A percentile compares a stretch with the other conserved stretches of the same genome.
These are phyloP conservation scores for Canna indica DNA, from an alignment of 176 grass and related monocot species.

Conservation along the genomic window DNA sequence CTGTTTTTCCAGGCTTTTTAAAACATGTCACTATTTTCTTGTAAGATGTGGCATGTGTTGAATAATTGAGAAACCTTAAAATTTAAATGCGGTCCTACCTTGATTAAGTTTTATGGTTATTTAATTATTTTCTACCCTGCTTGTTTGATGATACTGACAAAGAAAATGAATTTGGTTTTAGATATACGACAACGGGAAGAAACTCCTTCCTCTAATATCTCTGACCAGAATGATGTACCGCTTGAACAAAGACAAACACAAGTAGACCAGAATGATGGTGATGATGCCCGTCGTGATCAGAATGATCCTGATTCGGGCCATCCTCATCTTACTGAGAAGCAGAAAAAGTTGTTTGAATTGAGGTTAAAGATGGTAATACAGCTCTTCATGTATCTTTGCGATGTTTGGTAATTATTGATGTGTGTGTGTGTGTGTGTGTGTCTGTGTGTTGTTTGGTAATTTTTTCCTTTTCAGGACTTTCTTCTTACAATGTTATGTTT, in stretches of 20 bases:
- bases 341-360: slow-evolving; percentile 66
- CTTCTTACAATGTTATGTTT: not conserved
- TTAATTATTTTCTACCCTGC: not conserved
- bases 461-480: not conserved
- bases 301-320: slow-evolving; percentile 32
- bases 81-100: not conserved
- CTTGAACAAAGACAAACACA: slow-evolving; percentile 12
- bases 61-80: not conserved
- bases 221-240: slow-evolving; percentile 14
- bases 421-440: too few species aligned
- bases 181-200: slow-evolving; percentile 5
- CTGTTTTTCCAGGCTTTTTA: not conserved
- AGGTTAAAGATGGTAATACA: slow-evolving; percentile 72
- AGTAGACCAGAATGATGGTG: slow-evolving; percentile 17
- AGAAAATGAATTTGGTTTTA: slow-evolving; percentile 8
- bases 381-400: not conserved
- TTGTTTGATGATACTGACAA: not conserved
- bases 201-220: slow-evolving; percentile 21
- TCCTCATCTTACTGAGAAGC: slow-evolving; percentile 70
- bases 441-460: not conserved
- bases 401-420: not conserved
- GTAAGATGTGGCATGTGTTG: not conserved
- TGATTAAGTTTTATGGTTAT: not conserved
- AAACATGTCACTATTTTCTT: not conserved
- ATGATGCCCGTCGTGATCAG: slow-evolving; percentile 5